Conservation (phyloP, 352 stramenopile species). For the Stramenopiles sp. region DNA sequence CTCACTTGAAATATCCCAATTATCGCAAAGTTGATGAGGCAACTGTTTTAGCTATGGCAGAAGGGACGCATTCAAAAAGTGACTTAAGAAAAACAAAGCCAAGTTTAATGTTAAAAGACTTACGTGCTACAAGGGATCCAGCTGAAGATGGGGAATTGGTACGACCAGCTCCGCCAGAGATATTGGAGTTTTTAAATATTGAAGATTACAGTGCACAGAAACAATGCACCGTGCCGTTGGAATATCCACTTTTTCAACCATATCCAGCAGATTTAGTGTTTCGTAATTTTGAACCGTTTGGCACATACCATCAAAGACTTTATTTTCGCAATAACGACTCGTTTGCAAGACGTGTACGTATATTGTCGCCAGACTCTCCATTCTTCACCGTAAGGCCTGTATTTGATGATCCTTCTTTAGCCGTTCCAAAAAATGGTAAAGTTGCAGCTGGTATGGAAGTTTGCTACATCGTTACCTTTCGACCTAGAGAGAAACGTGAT, state of each 20-base stretch:
- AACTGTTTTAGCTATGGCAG: no score
- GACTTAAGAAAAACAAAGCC: no score
- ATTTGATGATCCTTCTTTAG: background rate
- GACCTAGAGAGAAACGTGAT: slow-evolving; percentile 57
- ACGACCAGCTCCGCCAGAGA: no score
- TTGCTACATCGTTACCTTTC: slow-evolving; percentile 64
- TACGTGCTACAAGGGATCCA: no score
- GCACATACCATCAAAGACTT: slow-evolving; percentile 46
- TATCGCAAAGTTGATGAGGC: no score
- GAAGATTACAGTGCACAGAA: slow-evolving; percentile 41
- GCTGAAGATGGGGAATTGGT: no score
- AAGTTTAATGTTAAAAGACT: no score
- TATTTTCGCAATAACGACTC: slow-evolving; percentile 72
- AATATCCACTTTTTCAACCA: slow-evolving; percentile 60
- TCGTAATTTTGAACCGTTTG: slow-evolving; percentile 69
- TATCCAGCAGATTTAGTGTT: slow-evolving; percentile 57
- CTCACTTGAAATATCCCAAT: no score
- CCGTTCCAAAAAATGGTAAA: slow-evolving; percentile 25
- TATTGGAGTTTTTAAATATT: slow-evolving; percentile 37
- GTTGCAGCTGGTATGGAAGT: slow-evolving; percentile 79
- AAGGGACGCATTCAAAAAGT: no score
- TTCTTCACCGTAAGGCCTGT: slow-evolving; percentile 47
- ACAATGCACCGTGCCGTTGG: slow-evolving; percentile 42
- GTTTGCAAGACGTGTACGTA: slow-evolving; percentile 44
- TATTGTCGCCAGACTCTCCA: slow-evolving; percentile 50